Evolutionary conservation across 371 early-diverging fungal genomes (phyloP), one percentile per base, ranked within the genome.

Genomic region (Amoeboradix gromovi): DNA sequence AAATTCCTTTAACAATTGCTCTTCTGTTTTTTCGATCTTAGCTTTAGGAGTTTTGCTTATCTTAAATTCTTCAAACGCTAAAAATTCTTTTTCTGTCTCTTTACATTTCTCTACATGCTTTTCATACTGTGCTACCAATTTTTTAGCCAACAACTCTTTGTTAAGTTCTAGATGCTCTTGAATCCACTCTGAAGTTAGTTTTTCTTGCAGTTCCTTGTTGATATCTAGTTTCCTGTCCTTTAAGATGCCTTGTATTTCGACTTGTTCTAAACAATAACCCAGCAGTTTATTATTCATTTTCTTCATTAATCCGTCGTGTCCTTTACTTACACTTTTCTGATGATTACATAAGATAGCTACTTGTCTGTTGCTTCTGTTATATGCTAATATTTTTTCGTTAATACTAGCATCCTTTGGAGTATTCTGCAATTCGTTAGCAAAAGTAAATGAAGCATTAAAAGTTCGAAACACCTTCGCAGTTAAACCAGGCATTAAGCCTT

Each of bases 401-500:
- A 89, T 75, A 0, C 85, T 77, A 29, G 86, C 90, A n/a, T 84
- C 73, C 1, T 66, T 66, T 5, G 82, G 79, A 12, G 91, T 92
- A 70, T 80, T 77, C 69, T 79, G 77, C 28, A 94, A 78, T 77
- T 96, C 86, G 48, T 87, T 78, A 75, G 93, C 91, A 82, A 94
- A 92, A 0, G 92, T 92, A 72, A 79, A 80, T 16, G 93, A 92
- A 0, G 96, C 96, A 73, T 96, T 96, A 77, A 83, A 92, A 28
- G 96, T 96, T 87, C 96, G 94, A 81, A 96, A 96, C 28, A 94
- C 96, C 75, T 96, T 96, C 70, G 94, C 94, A 1, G 91, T 88
- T 31, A 96, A 76, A 1, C 94, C 93, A n/a, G 82, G 78, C 92
- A 93, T 92, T 73, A 84, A 82, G 28, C 72, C 80, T 29, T 82